phyloP scores from a whole-genome alignment of 2,329 filamentous ascomycete species.

The Myriosclerotinia duriaeana region DNA sequence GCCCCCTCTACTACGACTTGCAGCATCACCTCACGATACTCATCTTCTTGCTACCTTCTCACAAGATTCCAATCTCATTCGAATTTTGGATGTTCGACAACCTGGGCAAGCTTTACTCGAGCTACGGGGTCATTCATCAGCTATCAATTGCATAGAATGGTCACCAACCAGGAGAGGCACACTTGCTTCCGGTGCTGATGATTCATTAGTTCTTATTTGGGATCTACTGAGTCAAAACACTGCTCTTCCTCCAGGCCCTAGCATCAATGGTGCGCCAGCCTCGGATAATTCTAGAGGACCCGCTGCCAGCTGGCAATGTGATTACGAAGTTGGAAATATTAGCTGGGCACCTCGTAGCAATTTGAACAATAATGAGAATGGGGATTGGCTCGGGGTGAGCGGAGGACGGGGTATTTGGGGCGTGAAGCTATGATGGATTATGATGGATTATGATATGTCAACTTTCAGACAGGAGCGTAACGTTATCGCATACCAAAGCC shows the following conservation, averaged over 20 bases:
- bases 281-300: constrained; percentile 64
- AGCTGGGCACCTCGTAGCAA: constrained; percentile 77
- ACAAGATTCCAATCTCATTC: constrained; percentile 85
- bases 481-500: constrained; percentile 32
- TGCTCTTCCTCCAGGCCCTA: constrained; percentile 40
- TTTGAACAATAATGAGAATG: constrained; percentile 60
- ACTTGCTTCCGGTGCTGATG: constrained; percentile 87
- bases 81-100: constrained; percentile 93
- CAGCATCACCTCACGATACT: constrained; percentile 91
- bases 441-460: constrained; percentile 26
- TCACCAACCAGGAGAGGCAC: constrained; percentile 82
- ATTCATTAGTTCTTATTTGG: constrained; percentile 90
- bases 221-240: constrained; percentile 69
- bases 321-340: constrained; percentile 82
- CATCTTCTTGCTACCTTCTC: constrained; percentile 97
- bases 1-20: constrained; percentile 74
- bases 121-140: constrained; percentile 79
- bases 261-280: constrained; percentile 51
- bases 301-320: constrained; percentile 77
- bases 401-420: constrained; percentile 82
- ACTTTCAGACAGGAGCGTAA: constrained; percentile 28
- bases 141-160: constrained; percentile 95
- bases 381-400: constrained; percentile 82
- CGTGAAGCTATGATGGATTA: constrained; percentile 39
- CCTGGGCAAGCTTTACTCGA: constrained; percentile 93